Conservation (phyloP, 73 alveolate species). For the Paramecium bursaria region DNA sequence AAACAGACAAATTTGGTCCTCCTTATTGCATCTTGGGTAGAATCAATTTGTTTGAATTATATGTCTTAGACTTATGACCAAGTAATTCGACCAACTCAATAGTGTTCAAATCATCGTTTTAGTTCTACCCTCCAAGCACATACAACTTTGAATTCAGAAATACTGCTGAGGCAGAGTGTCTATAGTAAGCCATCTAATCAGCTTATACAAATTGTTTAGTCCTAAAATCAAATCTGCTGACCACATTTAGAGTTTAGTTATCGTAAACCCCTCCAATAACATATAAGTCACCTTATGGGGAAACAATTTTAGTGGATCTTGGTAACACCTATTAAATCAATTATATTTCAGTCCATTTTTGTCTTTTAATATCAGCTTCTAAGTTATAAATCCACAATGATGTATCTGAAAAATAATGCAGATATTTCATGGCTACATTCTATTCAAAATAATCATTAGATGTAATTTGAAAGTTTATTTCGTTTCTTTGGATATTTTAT, state of each 20-base stretch:
- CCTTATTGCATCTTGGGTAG: conserved; percentile 42
- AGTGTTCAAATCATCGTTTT: conserved; percentile 14
- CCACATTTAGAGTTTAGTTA: neutral
- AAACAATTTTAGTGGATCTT: neutral
- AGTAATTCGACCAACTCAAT: conserved; percentile 1
- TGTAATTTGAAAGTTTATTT: too few species aligned
- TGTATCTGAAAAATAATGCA: conserved; percentile 51
- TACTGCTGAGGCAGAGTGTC: conserved; percentile 44
- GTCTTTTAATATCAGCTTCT: conserved; percentile 9
- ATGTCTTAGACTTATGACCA: neutral
- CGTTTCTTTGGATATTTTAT: too few species aligned
- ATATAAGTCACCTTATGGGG: conserved; percentile 48
- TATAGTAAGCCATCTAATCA: neutral
- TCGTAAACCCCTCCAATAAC: conserved; percentile 26
- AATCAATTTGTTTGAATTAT: neutral
- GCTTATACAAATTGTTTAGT: neutral
- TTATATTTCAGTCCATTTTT: conserved; percentile 37
- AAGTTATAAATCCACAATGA: conserved; percentile 1
- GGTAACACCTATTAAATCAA: conserved; percentile 3
- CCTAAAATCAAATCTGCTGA: neutral
- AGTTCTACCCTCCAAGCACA: conserved; percentile 29
- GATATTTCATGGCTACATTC: too few species aligned
- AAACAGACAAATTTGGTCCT: conserved; percentile 21
- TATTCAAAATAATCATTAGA: too few species aligned
- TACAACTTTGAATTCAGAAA: conserved; percentile 4